phyloP scores from a whole-genome alignment of 1,284 basidiomycete genomes.

The Pyrrhoderma lamaoense region DNA sequence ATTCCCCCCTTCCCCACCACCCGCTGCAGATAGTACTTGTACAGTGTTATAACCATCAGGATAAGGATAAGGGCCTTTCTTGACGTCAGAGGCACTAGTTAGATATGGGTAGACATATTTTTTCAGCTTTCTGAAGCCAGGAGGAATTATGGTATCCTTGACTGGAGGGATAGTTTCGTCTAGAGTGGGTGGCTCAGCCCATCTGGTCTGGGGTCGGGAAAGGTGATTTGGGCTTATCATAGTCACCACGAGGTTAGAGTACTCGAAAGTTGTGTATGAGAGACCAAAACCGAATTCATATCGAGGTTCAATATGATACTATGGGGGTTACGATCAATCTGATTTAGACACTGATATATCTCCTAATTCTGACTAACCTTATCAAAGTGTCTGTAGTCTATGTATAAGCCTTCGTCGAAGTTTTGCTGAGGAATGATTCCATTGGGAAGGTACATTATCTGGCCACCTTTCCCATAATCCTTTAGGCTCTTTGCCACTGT shows the following conservation, averaged over 20 bases:
- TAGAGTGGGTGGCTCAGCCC: conserved; percentile 2
- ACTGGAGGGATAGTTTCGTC: conserved; percentile 11
- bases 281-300: conserved; percentile 60
- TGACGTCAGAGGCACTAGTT: conserved; percentile 4
- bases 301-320: conserved; percentile 43
- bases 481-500: conserved; percentile 44
- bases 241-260: conserved; percentile 27
- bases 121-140: conserved; percentile 11
- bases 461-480: conserved; percentile 40
- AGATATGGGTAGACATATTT: conserved; percentile 17
- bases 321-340: not conserved
- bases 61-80: conserved; percentile 15
- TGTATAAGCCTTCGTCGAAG: conserved; percentile 33
- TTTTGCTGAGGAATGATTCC: conserved; percentile 18
- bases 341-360: not conserved
- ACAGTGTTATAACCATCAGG: conserved; percentile 14
- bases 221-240: conserved; percentile 10
- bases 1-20: conserved; percentile 17
- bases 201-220: conserved; percentile 11
- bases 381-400: conserved; percentile 55
- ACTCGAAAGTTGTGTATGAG: conserved; percentile 46
- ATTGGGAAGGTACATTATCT: conserved; percentile 29
- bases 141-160: conserved; percentile 9
- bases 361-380: conserved; percentile 21
- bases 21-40: conserved; percentile 11